Evolutionary conservation across 257 asterid species (phyloP).

Genomic region (Solanum virginianum): DNA sequence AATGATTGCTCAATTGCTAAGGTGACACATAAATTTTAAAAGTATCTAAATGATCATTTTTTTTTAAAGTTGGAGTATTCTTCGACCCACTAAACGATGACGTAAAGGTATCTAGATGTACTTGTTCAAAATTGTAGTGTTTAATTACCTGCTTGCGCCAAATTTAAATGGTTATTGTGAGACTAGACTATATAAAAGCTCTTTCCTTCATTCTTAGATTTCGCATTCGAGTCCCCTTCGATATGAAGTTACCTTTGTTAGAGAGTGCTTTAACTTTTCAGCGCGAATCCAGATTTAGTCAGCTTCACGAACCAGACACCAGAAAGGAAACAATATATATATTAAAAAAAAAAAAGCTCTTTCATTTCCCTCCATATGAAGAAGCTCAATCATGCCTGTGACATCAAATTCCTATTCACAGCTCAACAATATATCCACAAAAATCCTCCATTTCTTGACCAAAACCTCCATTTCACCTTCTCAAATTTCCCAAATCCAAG

Average conservation of each 20-base stretch:
- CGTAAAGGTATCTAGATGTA: neutral
- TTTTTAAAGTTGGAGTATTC: neutral
- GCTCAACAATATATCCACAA: neutral
- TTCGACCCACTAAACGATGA: no score
- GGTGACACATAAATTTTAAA: neutral
- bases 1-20: neutral
- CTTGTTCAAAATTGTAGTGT: neutral
- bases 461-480: constrained; percentile 10
- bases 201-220: no score
- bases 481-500: constrained; percentile 47
- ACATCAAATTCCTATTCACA: neutral
- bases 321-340: no score
- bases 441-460: constrained; percentile 14
- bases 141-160: neutral
- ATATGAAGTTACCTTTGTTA: no score
- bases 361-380: neutral
- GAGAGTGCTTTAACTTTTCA: no score
- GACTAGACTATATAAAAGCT: no score
- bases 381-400: neutral
- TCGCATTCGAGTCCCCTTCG: no score
- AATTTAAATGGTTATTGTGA: no score
- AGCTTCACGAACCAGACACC: no score
- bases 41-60: neutral
- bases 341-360: neutral
- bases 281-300: no score